Evolutionary conservation across 495 filamentous ascomycete species (phyloP).

Genomic region (Aspergillus coremiiformis): DNA sequence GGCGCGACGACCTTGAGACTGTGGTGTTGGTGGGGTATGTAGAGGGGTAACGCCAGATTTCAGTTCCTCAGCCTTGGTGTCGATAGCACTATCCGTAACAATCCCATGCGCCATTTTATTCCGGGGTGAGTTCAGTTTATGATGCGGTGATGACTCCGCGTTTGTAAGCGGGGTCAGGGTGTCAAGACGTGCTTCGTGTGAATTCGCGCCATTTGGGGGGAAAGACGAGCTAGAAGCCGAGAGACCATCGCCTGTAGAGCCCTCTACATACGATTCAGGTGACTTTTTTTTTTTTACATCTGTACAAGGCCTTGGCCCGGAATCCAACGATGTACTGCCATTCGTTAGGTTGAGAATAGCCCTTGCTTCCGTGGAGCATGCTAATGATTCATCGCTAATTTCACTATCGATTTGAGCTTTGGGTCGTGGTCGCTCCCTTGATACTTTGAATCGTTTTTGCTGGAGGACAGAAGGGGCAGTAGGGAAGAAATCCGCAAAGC

Average conservation of each 20-base stretch:
- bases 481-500: slow-evolving; percentile 87
- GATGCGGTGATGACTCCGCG: slow-evolving; percentile 64
- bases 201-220: slow-evolving; percentile 28
- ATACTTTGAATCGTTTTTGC: slow-evolving; percentile 42
- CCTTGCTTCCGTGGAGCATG: slow-evolving; percentile 2
- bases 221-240: slow-evolving; percentile 49
- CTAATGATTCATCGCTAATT: slow-evolving; percentile 4
- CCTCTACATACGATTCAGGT: slow-evolving; percentile 43
- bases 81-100: slow-evolving; percentile 8
- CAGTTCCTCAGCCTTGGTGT: slow-evolving; percentile 14
- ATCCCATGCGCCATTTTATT: slow-evolving; percentile 28
- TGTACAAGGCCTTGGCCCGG: slow-evolving; percentile 2
- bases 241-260: slow-evolving; percentile 58
- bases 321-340: slow-evolving; percentile 8
- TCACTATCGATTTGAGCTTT: slow-evolving; percentile 22
- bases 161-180: slow-evolving; percentile 71
- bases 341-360: slow-evolving; percentile 7
- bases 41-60: slow-evolving; percentile 39
- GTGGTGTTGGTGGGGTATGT: slow-evolving; percentile 43
- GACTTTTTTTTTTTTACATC: slow-evolving; percentile 9
- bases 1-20: slow-evolving; percentile 54
- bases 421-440: slow-evolving; percentile 35
- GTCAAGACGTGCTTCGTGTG: slow-evolving; percentile 44
- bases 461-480: slow-evolving; percentile 66
- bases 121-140: slow-evolving; percentile 47